phyloP scores from a whole-genome alignment of 192 early-diverging fungal species.

The Piromyces finnis region DNA sequence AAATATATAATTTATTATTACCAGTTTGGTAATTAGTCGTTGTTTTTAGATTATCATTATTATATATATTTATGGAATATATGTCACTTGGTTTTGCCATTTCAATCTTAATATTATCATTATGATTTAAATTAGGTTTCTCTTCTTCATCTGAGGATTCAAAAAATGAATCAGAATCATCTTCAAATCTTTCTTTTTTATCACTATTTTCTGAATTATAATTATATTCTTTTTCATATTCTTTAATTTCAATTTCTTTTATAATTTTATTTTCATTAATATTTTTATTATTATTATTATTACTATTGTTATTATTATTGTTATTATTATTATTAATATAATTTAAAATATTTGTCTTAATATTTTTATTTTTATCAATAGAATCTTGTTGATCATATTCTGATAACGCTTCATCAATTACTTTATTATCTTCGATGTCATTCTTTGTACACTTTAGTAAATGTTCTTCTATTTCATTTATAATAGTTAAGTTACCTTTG shows the following conservation, averaged over 20 bases:
- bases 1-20: not conserved
- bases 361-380: not conserved
- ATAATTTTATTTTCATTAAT: too few relatives aligned
- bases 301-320: too few relatives aligned
- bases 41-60: not conserved
- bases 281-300: too few relatives aligned
- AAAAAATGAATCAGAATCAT: not conserved
- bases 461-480: not conserved
- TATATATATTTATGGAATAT: not conserved
- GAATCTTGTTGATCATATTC: not conserved
- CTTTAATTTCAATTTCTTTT: not conserved
- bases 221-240: not conserved
- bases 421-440: not conserved
- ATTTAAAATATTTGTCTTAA: not conserved
- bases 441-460: not conserved
- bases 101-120: not conserved
- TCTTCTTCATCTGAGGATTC: too few relatives aligned
- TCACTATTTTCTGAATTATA: too few relatives aligned
- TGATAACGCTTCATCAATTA: not conserved
- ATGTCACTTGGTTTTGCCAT: not conserved
- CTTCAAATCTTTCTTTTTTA: not conserved
- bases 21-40: not conserved
- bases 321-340: not conserved
- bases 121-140: not conserved
- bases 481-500: not conserved